Evolutionary conservation across 345 rosid species (phyloP).

Genomic region (Arabis alpina): DNA sequence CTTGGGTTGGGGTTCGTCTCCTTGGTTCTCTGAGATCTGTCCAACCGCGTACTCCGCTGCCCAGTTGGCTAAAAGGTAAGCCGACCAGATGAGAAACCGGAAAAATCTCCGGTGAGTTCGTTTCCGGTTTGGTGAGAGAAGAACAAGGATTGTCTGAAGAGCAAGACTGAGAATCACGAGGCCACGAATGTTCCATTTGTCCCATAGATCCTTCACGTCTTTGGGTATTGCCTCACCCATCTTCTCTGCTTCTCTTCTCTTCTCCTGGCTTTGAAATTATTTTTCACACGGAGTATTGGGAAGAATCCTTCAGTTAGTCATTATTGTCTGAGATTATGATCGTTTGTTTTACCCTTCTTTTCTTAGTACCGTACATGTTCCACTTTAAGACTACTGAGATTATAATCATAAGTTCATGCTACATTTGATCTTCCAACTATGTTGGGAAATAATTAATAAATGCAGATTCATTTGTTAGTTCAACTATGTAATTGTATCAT

Average conservation of each 20-base stretch:
- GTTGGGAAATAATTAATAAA: no score
- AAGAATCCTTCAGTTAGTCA: no score
- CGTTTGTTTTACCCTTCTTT: no score
- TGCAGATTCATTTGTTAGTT: no score
- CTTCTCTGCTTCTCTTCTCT: background rate
- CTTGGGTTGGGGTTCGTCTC: background rate
- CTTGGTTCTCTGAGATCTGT: slow-evolving; percentile 23
- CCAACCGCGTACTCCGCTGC: slow-evolving; percentile 32
- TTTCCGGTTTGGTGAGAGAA: slow-evolving; percentile 29
- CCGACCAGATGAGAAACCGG: slow-evolving; percentile 29
- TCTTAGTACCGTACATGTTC: no score
- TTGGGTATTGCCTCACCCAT: slow-evolving; percentile 4
- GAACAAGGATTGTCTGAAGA: slow-evolving; percentile 30
- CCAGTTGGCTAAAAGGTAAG: slow-evolving; percentile 36
- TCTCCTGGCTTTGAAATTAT: no score
- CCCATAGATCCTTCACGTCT: slow-evolving; percentile 15
- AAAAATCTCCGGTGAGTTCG: background rate
- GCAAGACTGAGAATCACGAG: slow-evolving; percentile 33
- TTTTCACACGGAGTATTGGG: no score
- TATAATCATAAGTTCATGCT: no score
- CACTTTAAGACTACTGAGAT: no score
- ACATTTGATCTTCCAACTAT: no score
- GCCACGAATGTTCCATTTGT: slow-evolving; percentile 37
- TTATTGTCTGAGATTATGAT: no score
- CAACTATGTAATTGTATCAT: no score